Evolutionary conservation across 2,329 filamentous ascomycete genomes (phyloP).

Genomic region (Xylaria digitata): DNA sequence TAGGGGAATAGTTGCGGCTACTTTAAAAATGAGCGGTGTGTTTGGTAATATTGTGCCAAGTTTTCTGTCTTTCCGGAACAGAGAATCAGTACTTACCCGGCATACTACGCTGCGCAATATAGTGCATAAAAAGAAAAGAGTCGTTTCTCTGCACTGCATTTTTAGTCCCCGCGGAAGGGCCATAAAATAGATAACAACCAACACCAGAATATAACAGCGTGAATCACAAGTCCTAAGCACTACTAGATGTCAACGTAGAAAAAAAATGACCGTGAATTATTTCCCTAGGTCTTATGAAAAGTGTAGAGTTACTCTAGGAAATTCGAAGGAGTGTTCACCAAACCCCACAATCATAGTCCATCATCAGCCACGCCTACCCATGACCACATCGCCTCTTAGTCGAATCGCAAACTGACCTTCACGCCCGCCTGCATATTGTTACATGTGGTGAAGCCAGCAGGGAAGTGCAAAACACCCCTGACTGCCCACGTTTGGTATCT

Average conservation of each 20-base stretch:
- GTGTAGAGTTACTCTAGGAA: slow-evolving; percentile 20
- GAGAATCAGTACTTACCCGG: too few relatives aligned
- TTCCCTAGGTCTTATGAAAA: slow-evolving; percentile 13
- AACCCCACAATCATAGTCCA: slow-evolving; percentile 18
- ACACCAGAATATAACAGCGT: not conserved
- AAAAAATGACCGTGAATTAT: slow-evolving; percentile 14
- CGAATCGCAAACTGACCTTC: not conserved
- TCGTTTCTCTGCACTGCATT: too few relatives aligned
- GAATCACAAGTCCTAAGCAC: not conserved
- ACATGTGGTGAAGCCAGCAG: slow-evolving; percentile 9
- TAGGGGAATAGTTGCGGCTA: too few relatives aligned
- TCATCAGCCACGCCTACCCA: slow-evolving; percentile 6
- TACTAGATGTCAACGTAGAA: not conserved
- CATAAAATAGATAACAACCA: too few relatives aligned
- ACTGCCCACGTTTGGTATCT: slow-evolving; percentile 1
- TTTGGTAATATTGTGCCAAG: too few relatives aligned
- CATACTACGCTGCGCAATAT: too few relatives aligned
- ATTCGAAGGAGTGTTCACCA: slow-evolving; percentile 21
- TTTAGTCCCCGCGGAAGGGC: too few relatives aligned
- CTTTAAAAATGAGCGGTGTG: too few relatives aligned
- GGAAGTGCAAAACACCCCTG: not conserved
- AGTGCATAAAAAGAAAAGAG: too few relatives aligned
- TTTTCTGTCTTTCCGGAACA: too few relatives aligned
- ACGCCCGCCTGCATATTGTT: slow-evolving; percentile 15
- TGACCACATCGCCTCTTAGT: not conserved